Evolutionary conservation across 257 asterid species (phyloP), one percentile per base, ranked within the genome.

Genomic region (Cinchona pubescens): DNA sequence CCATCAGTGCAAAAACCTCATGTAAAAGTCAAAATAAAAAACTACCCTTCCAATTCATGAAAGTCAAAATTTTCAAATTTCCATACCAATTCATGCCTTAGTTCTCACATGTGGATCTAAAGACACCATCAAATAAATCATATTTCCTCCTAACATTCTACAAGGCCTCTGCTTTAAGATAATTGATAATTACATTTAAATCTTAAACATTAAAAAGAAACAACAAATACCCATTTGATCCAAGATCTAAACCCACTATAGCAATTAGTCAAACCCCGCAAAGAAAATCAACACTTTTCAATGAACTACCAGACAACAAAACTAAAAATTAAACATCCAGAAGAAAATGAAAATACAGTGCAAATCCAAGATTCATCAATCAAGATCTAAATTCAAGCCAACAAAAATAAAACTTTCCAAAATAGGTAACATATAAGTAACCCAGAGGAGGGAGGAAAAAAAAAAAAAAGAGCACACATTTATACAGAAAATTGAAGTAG

Each of bases 241-340:
- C 49, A 67, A 84, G 84, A 86, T 83, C 88, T 77, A 78, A 65
- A 61, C 60, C 23, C 77, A 64, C 60, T 62, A 18, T 45, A 68
- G 32, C 71, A 30, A 30, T 79, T 43, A 56, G 56, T 79, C 58
- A 68, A 67, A 29, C 40, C 9, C 65, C 15, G 30, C 67, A 34
- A 30, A 63, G 18, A 34, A 3, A 27, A 65, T 9, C 9, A 46
- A 0, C 38, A 42, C 72, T 72, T 58, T 27, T 34, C 25, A 8
- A 34, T 3, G 37, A 29, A 43, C 67, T 21, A 27, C 45, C 19
- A 35, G 8, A 38, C 5, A 70, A 37, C 13, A 19, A 49, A 18
- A 12, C 71, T 5, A n/a, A 46, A 4, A 16, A 4, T 8, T 51
- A 5, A 61, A 69, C 48, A 23, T 6, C n/a, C 1, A 2, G 35